These are phyloP conservation scores for Fusarium continuum DNA, from an alignment of 2,329 filamentous ascomycete genomes.

Conservation along the genomic window DNA sequence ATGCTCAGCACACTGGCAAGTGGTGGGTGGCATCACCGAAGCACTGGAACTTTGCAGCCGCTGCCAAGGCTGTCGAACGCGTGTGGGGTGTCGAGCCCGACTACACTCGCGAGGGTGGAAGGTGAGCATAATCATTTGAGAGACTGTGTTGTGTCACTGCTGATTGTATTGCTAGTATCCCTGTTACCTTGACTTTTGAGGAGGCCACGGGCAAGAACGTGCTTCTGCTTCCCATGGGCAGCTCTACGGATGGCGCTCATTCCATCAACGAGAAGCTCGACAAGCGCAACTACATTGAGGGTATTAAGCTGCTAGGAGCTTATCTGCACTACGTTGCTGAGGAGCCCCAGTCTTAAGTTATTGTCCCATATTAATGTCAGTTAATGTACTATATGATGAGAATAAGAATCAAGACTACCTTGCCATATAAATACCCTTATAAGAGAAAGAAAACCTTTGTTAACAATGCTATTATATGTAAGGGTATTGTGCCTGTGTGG, in stretches of 20 bases:
- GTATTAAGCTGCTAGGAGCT: slow-evolving; percentile 92
- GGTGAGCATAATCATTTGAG: slow-evolving; percentile 62
- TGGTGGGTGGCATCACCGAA: slow-evolving; percentile 99
- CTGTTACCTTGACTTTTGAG: slow-evolving; percentile 96
- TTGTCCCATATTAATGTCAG: slow-evolving; percentile 3
- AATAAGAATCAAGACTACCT: slow-evolving; percentile 1
- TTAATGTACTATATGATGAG: slow-evolving; percentile 22
- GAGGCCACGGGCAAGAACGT: slow-evolving; percentile 98
- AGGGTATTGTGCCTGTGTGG: no score
- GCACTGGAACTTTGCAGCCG: slow-evolving; percentile 98
- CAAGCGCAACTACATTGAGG: slow-evolving; percentile 97
- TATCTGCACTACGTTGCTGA: slow-evolving; percentile 97
- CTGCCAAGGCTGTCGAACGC: slow-evolving; percentile 93
- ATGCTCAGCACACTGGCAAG: slow-evolving; percentile 89
- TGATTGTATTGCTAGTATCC: slow-evolving; percentile 70
- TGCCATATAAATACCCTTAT: background rate
- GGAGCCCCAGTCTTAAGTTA: slow-evolving; percentile 68
- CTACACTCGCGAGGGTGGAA: slow-evolving; percentile 94
- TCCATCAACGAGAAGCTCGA: slow-evolving; percentile 99
- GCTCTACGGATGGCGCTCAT: slow-evolving; percentile 94
- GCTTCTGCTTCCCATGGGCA: slow-evolving; percentile 93
- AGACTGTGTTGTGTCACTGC: background rate
- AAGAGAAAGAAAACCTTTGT: no score
- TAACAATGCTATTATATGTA: background rate
- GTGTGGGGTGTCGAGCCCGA: slow-evolving; percentile 95